Conservation (phyloP, 78 protist genomes). For the Cavenderia fasciculata region DNA sequence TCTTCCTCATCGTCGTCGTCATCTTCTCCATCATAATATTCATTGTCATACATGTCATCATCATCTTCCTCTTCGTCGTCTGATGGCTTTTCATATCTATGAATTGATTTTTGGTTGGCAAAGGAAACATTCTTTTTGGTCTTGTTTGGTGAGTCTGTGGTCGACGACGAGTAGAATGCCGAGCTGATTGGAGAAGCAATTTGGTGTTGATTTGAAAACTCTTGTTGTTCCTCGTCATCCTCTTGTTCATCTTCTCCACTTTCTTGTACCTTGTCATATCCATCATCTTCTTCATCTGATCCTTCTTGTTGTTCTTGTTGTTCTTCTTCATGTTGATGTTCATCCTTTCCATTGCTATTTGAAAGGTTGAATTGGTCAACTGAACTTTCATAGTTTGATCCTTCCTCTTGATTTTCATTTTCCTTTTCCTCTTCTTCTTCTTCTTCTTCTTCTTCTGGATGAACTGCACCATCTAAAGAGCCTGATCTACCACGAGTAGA, state of each 20-base stretch:
- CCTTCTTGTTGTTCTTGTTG: neutral
- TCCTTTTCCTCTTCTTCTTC: conserved; percentile 8
- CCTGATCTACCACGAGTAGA: too few species aligned
- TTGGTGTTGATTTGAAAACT: neutral
- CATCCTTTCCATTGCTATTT: neutral
- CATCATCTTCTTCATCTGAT: neutral
- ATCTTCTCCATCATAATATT: neutral
- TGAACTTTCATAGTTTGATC: too few species aligned
- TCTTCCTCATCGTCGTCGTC: conserved; percentile 9
- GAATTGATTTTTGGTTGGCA: neutral
- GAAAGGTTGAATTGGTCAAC: too few species aligned
- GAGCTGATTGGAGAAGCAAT: neutral
- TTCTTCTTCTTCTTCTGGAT: neutral
- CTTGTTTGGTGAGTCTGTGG: neutral
- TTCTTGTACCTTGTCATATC: neutral
- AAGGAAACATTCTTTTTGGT: conserved; percentile 51
- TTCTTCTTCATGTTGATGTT: neutral
- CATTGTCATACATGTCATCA: neutral
- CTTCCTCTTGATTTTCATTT: conserved; percentile 5
- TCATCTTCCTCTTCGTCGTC: conserved; percentile 32
- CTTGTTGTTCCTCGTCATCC: conserved; percentile 25
- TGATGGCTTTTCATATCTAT: conserved; percentile 13
- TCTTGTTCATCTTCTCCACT: conserved; percentile 17
- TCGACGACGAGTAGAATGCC: neutral
- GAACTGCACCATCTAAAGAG: too few species aligned